phyloP scores from a whole-genome alignment of 2,329 filamentous ascomycete genomes.

The Penicillium digitatum region DNA sequence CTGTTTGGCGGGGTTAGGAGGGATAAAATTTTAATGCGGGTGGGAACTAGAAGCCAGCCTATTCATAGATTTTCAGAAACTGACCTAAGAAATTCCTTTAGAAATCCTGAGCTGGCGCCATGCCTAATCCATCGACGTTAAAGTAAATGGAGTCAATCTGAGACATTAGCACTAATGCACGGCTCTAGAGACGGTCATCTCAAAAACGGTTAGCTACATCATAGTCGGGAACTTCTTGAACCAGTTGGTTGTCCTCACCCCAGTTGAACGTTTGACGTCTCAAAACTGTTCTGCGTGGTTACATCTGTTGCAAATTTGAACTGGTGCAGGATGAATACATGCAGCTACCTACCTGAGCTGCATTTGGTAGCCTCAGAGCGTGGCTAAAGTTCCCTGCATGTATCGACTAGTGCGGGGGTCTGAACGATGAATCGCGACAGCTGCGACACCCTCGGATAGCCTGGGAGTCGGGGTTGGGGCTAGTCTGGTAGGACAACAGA shows the following conservation, averaged over 20 bases:
- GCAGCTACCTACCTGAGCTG: background rate
- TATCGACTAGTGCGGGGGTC: background rate
- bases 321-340: background rate
- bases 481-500: background rate
- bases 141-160: constrained; percentile 6
- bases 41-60: background rate
- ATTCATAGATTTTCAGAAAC: background rate
- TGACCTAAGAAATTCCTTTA: background rate
- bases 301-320: background rate
- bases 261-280: background rate
- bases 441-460: background rate
- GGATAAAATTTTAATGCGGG: background rate
- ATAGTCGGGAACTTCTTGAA: background rate
- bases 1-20: background rate
- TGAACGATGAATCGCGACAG: background rate
- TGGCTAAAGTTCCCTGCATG: background rate
- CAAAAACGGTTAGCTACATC: background rate
- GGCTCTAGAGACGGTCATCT: constrained; percentile 7
- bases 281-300: background rate
- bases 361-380: background rate
- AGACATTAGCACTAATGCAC: constrained; percentile 10
- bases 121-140: background rate
- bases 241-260: background rate
- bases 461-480: background rate
- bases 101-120: background rate